Conservation (phyloP, 129 eudicot species). For the Daucus carota region DNA sequence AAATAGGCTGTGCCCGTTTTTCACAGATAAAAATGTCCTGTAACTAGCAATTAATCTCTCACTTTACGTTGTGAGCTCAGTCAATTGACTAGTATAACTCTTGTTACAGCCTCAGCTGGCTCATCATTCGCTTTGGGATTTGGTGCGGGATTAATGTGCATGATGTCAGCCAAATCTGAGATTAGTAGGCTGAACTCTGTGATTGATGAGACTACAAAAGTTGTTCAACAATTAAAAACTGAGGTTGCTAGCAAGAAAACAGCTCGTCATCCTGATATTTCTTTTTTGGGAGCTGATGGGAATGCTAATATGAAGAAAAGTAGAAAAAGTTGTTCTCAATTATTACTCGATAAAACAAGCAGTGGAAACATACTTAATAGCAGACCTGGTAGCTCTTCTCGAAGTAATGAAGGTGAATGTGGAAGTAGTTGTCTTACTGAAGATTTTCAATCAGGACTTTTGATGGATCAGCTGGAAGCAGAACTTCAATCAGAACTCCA, state of each 20-base stretch:
- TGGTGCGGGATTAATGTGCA: constrained; percentile 73
- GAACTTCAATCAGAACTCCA: constrained; percentile 74
- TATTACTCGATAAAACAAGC: constrained; percentile 2
- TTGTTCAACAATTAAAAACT: constrained; percentile 57
- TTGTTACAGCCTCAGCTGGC: constrained; percentile 26
- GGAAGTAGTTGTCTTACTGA: constrained; percentile 55
- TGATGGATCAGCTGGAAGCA: constrained; percentile 71
- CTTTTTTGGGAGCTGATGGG: constrained; percentile 15
- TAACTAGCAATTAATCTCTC: neutral
- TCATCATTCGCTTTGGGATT: constrained; percentile 68
- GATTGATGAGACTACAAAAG: constrained; percentile 63
- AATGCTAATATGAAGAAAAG: constrained; percentile 6
- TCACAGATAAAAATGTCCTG: no score
- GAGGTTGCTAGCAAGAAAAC: constrained; percentile 52
- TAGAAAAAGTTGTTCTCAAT: constrained; percentile 13
- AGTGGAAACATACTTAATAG: constrained; percentile 1
- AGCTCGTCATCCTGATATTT: constrained; percentile 7
- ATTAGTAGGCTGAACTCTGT: constrained; percentile 47
- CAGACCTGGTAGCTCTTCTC: neutral
- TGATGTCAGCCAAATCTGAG: constrained; percentile 81
- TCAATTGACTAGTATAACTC: neutral
- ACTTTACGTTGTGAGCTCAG: neutral
- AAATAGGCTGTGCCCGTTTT: neutral
- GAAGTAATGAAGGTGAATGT: constrained; percentile 38
- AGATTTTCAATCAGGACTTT: constrained; percentile 38